A percentile compares a stretch with the other conserved stretches of the same genome.
Evolutionary conservation across 495 filamentous ascomycete genomes (phyloP).

Genomic region (Aspergillus indologenus): DNA sequence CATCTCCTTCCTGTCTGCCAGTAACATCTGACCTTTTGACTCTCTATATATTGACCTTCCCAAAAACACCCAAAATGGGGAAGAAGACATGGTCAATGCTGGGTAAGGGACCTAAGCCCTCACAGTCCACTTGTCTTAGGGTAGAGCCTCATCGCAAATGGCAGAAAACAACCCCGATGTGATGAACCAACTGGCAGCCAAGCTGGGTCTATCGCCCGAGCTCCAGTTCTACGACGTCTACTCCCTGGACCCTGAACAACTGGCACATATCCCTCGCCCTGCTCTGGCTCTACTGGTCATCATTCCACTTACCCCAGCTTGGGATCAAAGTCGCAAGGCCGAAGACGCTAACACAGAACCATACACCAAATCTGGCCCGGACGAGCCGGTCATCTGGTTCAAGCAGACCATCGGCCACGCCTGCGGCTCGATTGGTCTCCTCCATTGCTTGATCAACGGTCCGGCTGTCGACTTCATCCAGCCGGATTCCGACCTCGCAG

Average conservation of each 20-base stretch:
- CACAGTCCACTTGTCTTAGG: neutral
- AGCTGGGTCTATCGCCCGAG: constrained; percentile 4
- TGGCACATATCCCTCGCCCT: constrained; percentile 8
- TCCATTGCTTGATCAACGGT: constrained; percentile 13
- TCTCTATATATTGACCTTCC: too few relatives aligned
- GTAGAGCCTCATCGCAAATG: neutral
- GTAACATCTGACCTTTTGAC: too few relatives aligned
- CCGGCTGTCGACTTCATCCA: constrained; percentile 6
- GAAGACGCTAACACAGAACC: constrained; percentile 5
- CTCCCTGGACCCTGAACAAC: neutral
- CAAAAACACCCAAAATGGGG: neutral
- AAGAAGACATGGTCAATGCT: neutral
- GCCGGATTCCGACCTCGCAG: constrained; percentile 8
- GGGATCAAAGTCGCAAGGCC: constrained; percentile 6
- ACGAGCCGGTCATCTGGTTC: constrained; percentile 14
- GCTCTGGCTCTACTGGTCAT: constrained; percentile 11
- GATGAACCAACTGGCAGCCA: constrained; percentile 8
- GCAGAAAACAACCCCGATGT: constrained; percentile 15
- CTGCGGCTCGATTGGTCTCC: constrained; percentile 12
- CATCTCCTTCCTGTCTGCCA: too few relatives aligned
- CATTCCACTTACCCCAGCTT: constrained; percentile 8
- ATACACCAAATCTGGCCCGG: constrained; percentile 6
- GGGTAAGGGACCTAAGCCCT: neutral
- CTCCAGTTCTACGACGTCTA: constrained; percentile 15
- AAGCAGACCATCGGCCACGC: constrained; percentile 16